phyloP scores from a whole-genome alignment of 495 filamentous ascomycete species.

The Trichodelitschia bisporula region DNA sequence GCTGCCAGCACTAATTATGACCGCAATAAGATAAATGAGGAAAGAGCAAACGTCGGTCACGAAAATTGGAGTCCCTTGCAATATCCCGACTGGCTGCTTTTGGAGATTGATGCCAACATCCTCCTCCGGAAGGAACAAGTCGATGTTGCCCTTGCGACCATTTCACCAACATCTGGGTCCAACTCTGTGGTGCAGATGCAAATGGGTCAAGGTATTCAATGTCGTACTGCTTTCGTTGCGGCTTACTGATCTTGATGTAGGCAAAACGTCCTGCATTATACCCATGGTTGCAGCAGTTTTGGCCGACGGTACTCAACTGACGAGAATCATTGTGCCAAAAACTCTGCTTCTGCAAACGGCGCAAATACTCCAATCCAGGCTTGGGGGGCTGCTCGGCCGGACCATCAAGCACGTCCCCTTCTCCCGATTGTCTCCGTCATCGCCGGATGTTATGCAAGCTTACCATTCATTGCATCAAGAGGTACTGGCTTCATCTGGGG shows the following conservation, averaged over 20 bases:
- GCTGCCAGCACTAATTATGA: constrained; percentile 8
- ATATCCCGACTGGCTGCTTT: constrained; percentile 27
- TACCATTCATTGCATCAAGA: constrained; percentile 14
- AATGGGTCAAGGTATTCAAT: constrained; percentile 24
- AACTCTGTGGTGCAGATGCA: constrained; percentile 33
- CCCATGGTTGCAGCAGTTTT: constrained; percentile 26
- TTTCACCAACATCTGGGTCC: constrained; percentile 17
- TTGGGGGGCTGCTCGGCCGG: constrained; percentile 24
- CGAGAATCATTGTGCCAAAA: constrained; percentile 26
- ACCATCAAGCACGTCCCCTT: constrained; percentile 24
- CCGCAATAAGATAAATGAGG: constrained; percentile 5
- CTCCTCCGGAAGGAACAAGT: constrained; percentile 26
- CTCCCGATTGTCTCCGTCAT: constrained; percentile 20
- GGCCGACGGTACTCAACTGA: constrained; percentile 20
- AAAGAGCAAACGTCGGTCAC: constrained; percentile 18
- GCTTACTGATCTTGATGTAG: no score
- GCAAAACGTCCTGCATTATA: constrained; percentile 27
- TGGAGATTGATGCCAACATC: constrained; percentile 31
- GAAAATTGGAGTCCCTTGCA: constrained; percentile 23
- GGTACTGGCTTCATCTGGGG: constrained; percentile 10
- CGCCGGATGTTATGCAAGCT: constrained; percentile 8
- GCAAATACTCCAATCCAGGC: constrained; percentile 20
- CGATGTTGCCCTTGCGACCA: constrained; percentile 26
- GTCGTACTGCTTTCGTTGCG: no score
- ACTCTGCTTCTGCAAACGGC: constrained; percentile 25